phyloP scores from a whole-genome alignment of 2,329 filamentous ascomycete genomes.

The Fusarium bactridioides region DNA sequence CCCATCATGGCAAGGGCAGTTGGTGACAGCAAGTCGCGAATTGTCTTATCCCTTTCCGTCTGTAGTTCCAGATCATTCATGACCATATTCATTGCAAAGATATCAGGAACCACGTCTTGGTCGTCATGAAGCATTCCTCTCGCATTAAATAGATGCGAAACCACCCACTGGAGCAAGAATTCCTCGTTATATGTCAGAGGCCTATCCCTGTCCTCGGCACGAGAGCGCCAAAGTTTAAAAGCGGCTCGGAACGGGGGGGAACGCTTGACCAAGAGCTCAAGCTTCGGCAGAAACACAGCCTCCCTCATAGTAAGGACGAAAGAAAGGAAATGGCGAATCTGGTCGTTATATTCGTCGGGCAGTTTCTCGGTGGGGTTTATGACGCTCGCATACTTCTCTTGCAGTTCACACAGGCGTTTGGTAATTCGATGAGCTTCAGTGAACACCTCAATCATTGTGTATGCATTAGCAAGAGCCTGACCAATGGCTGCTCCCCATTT shows the following conservation, averaged over 20 bases:
- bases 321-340: neutral
- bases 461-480: neutral
- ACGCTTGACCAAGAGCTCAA: neutral
- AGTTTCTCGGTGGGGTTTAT: neutral
- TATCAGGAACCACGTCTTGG: neutral
- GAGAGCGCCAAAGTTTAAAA: no score
- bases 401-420: neutral
- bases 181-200: neutral
- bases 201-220: neutral
- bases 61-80: neutral
- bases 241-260: neutral
- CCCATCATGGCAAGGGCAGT: neutral
- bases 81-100: neutral
- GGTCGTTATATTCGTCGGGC: neutral
- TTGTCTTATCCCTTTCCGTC: neutral
- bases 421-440: neutral
- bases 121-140: neutral
- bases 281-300: accelerated
- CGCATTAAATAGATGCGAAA: neutral
- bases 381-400: neutral
- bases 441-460: neutral
- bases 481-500: neutral
- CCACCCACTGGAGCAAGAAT: neutral
- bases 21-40: neutral
- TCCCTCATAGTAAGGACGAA: neutral